Evolutionary conservation across 805 yeast genomes (phyloP).

Genomic region (Peterozyma xylosa): DNA sequence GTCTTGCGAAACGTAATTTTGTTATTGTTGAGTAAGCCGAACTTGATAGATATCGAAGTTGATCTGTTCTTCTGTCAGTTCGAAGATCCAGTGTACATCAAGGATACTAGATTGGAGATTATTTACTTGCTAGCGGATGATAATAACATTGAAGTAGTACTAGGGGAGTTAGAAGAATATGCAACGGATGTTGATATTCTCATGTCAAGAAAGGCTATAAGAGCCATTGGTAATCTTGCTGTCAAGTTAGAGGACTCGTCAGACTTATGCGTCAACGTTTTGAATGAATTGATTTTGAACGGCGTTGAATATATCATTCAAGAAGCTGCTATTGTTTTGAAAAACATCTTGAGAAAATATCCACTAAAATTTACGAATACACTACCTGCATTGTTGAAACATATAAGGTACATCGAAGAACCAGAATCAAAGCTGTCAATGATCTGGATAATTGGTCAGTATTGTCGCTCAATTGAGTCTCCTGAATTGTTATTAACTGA

Average conservation of each 20-base stretch:
- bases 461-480: slow-evolving; percentile 39
- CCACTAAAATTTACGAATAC: slow-evolving; percentile 47
- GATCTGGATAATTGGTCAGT: slow-evolving; percentile 81
- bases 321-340: slow-evolving; percentile 70
- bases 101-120: slow-evolving; percentile 85
- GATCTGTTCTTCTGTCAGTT: slow-evolving; percentile 74
- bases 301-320: slow-evolving; percentile 72
- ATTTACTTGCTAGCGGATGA: slow-evolving; percentile 72
- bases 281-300: slow-evolving; percentile 52
- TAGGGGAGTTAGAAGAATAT: slow-evolving; percentile 75
- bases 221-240: slow-evolving; percentile 87
- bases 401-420: slow-evolving; percentile 53
- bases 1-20: slow-evolving; percentile 75
- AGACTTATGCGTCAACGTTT: slow-evolving; percentile 51
- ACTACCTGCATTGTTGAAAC: slow-evolving; percentile 33
- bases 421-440: slow-evolving; percentile 73
- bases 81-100: slow-evolving; percentile 82
- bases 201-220: slow-evolving; percentile 79
- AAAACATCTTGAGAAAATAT: slow-evolving; percentile 70
- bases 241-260: slow-evolving; percentile 63
- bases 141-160: slow-evolving; percentile 48
- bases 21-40: slow-evolving; percentile 58
- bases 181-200: slow-evolving; percentile 82
- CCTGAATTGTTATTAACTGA: slow-evolving; percentile 32
- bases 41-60: slow-evolving; percentile 59